Conservation (phyloP, 1,284 basidiomycete species). For the Dichomitus squalens region DNA sequence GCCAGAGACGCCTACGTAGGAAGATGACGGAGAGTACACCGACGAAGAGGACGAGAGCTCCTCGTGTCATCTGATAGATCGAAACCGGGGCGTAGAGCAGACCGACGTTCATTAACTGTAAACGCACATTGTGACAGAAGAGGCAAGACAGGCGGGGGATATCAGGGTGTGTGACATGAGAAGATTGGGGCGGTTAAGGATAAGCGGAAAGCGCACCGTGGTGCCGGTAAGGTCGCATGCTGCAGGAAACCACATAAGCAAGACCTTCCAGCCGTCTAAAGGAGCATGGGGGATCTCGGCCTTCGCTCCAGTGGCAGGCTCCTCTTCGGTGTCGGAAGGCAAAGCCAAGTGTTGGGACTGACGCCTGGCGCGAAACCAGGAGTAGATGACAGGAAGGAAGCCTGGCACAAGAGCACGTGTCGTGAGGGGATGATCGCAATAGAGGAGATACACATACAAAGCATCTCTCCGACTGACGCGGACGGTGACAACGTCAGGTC, state of each 20-base stretch:
- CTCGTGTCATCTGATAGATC: conserved; percentile 98
- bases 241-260: conserved; percentile 87
- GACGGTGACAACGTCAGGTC: conserved; percentile 34
- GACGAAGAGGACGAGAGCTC: conserved; percentile 96
- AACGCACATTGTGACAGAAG: conserved; percentile 24
- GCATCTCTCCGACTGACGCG: conserved; percentile 83
- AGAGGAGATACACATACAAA: conserved; percentile 62
- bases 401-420: conserved; percentile 48
- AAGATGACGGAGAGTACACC: conserved; percentile 93
- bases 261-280: conserved; percentile 68
- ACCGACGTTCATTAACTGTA: conserved; percentile 91
- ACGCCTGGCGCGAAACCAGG: conserved; percentile 55
- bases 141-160: conserved; percentile 12
- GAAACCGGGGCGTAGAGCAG: conserved; percentile 95
- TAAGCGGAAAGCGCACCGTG: conserved; percentile 55
- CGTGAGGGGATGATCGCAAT: conserved; percentile 25
- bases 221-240: conserved; percentile 87
- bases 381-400: conserved; percentile 81
- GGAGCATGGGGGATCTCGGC: conserved; percentile 35
- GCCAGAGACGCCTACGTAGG: conserved; percentile 78
- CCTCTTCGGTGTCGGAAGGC: conserved; percentile 50
- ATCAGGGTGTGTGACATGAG: conserved; percentile 15
- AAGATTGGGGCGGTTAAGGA: conserved; percentile 7
- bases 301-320: conserved; percentile 32
- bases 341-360: conserved; percentile 56